Evolutionary conservation across 306 rosid species (phyloP).

Genomic region (Glycyrrhiza uralensis): DNA sequence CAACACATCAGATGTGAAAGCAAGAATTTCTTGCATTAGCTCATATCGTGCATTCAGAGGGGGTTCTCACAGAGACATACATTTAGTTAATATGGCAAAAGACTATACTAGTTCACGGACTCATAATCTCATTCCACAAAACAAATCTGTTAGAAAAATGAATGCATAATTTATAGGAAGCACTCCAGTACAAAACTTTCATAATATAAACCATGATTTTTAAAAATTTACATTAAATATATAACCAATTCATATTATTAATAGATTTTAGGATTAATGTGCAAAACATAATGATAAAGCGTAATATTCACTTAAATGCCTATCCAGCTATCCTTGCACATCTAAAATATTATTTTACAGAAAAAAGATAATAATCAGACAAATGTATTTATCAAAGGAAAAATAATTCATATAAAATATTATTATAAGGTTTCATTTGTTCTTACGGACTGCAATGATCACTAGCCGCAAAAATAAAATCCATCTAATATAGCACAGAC

Average conservation of each 20-base stretch:
- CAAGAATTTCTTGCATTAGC: too few species aligned
- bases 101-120: not conserved
- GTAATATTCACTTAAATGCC: not conserved
- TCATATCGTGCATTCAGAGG: too few species aligned
- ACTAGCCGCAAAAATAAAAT: constrained; percentile 13
- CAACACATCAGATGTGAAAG: too few species aligned
- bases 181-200: not conserved
- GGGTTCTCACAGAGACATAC: too few species aligned
- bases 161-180: not conserved
- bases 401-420: not conserved
- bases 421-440: not conserved
- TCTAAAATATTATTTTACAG: not conserved
- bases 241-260: not conserved
- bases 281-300: not conserved
- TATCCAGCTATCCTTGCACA: not conserved
- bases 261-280: not conserved
- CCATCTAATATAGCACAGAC: not conserved
- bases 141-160: too few species aligned
- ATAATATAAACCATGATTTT: not conserved
- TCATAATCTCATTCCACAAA: too few species aligned
- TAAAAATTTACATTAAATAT: not conserved
- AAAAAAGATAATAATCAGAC: not conserved
- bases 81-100: not conserved
- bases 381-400: not conserved
- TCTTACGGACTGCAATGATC: not conserved